Evolutionary conservation across 2,329 filamentous ascomycete genomes (phyloP), one percentile per base, ranked within the genome.

Genomic region (Beauveria brongniartii): DNA sequence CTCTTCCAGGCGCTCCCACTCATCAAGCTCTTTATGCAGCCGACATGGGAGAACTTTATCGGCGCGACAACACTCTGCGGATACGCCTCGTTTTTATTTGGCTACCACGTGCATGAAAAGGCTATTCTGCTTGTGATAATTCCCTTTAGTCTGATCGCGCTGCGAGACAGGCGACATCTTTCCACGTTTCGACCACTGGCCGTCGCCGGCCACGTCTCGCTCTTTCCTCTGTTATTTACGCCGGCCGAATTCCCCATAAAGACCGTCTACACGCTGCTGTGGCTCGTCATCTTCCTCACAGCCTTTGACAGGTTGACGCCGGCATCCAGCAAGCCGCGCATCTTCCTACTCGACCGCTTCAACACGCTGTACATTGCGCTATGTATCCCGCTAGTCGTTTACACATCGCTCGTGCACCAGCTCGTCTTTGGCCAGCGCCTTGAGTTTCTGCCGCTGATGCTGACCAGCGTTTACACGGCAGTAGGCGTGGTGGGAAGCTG

Each of bases 21-120:
- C 8, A 72, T 91, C 65, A 95, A 92, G 73, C 84, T 97, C 44
- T 96, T 96, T 76, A 70, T 84, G 51, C 80, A 82, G 55, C 91
- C 92, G 2, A 91, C 85, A 0, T 96, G 91, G 90, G 89, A 96
- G 64, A 89, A 84, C 61, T 97, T 99, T 71, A 83, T 97, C 47
- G 91, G 91, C 3, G 88, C 91, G 0, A 83, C 96, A 50, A 97
- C 93, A 0, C 84, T 97, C 18, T 97, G 94, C 70, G 94, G 91
- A 62, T 99, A 97, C 71, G 90, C 93, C 0, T 97, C 93, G 0
- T 99, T 99, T 76, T 81, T 99, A 10, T 97, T 97, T 68, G 93
- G 94, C 61, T 99, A 93, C 92, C 94, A 99, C 70, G 94, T 99
- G 9, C 94, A 99, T 69, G 94, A 99, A 72, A 99, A 99, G 75